Evolutionary conservation across 441 rosid genomes (phyloP), one percentile per base, ranked within the genome.

Genomic region (Raphanus hybrid): DNA sequence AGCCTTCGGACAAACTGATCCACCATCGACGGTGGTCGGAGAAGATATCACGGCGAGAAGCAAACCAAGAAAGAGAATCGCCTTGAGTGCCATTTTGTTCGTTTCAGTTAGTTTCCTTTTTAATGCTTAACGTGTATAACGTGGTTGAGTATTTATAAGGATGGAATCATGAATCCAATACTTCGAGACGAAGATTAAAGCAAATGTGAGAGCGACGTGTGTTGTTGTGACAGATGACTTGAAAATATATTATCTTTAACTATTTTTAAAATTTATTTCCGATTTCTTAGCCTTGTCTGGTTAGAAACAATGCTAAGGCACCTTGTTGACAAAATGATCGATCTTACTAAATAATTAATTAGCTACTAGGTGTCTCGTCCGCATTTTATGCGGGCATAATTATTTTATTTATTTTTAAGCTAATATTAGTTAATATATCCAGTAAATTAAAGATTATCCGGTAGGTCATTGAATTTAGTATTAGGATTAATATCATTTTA

Each of bases 101-200:
- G 20, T 75, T 14, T 34, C n/a, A 39, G 52, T 18, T 23, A 35
- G 8, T 4, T 52, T 52, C 1, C 34, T 20, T 65, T 34, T 48
- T 55, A 8, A 59, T 71, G 66, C 2, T 48, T 29, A 37, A 60
- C 58, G 73, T 59, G 73, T 7, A 0, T 8, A 6, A 60, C 80
- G 52, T 71, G 82, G 5, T 70, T 59, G 59, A 60, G 23, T 70
- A 75, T 75, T 75, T 75, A 80, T 75, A 75, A 74, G 79, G 58
- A 2, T 37, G 0, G 7, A n/a, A 35, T 18, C 32, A 64, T 39
- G 4, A 2, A 74, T 69, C 8, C 79, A 50, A 80, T 75, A 67
- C 82, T 80, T 80, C 69, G 82, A 61, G 43, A 39, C 76, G 80
- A 80, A 80, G 82, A 75, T 71, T 75, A 69, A 74, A 79, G 71